Evolutionary conservation across 208 protist species (phyloP), one percentile per base, ranked within the genome.

Genomic region (Trypanosoma conorhini): DNA sequence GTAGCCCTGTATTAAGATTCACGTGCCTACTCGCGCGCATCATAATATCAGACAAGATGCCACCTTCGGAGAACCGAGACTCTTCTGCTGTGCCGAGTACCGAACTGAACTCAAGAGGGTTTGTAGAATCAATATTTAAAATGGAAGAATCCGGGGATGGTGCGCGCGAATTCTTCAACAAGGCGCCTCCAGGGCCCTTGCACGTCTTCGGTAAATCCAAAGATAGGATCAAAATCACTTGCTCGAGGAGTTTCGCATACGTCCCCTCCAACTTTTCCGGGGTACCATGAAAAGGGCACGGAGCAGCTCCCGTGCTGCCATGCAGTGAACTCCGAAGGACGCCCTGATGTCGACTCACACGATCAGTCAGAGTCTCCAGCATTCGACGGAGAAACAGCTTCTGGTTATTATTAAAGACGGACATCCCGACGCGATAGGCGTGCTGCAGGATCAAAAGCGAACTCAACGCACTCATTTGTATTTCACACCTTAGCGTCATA

Each of bases 391-490:
- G 9, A 52, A 64, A 5, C 55, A 68, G 5, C 38, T 31, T 56
- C 30, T 77, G 65, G 22, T 26, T 30, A 26, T 68, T 40, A 51
- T 33, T 77, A 28, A 77, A 64, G 55, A 70, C 21, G 44, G 55
- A 61, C 24, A 72, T 17, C 22, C 9, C n/a, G 30, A 21, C 31
- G 1, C 7, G 21, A 28, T 22, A 48, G n/a, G 24, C 31, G 13
- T n/a, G 40, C 21, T 54, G 51, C 57, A 77, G 60, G 22, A 68
- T 54, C 28, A 77, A 52, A 52, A 72, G 56, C 8, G 65, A 44
- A 68, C 66, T 72, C 35, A 72, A 63, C 31, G 72, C 40, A 55
- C 12, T 68, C 72, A 77, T 66, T 59, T 77, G 72, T 40, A 51
- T 72, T 60, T 77, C 72, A 67, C 58, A 77, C 10, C 19, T 19